Conservation (phyloP, 1,284 basidiomycete genomes). For the Spongispora temasekensis region DNA sequence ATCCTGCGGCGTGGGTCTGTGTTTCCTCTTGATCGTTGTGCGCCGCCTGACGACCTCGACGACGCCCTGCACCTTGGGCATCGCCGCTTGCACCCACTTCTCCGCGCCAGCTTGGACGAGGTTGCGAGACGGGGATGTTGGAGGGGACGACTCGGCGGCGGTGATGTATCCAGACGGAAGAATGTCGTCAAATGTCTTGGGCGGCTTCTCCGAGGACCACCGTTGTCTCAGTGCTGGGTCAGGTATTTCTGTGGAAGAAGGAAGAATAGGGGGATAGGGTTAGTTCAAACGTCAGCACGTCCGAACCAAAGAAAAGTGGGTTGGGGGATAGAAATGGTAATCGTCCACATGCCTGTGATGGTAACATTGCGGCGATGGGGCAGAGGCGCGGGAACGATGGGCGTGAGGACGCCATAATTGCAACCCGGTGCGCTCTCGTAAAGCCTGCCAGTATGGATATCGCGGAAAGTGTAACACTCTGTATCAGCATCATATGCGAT, state of each 20-base stretch:
- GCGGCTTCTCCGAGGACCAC: constrained; percentile 19
- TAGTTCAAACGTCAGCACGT: background rate
- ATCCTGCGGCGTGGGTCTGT: background rate
- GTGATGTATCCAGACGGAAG: constrained; percentile 47
- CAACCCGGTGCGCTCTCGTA: constrained; percentile 48
- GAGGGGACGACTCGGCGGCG: constrained; percentile 21
- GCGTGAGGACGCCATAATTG: constrained; percentile 45
- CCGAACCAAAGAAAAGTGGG: background rate
- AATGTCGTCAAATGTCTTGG: constrained; percentile 48
- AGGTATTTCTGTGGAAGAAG: constrained; percentile 13
- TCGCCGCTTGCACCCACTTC: constrained; percentile 30
- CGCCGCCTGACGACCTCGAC: constrained; percentile 28
- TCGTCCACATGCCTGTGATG: constrained; percentile 24
- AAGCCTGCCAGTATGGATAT: constrained; percentile 43
- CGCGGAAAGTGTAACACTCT: constrained; percentile 49
- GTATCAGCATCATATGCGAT: constrained; percentile 57
- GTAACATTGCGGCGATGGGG: constrained; percentile 30
- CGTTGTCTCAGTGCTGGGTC: constrained; percentile 22
- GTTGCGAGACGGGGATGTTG: constrained; percentile 3
- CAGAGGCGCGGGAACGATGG: constrained; percentile 27
- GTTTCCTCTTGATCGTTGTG: constrained; percentile 13
- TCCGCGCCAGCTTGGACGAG: constrained; percentile 23
- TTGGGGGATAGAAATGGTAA: background rate
- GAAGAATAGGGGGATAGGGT: too few species aligned
- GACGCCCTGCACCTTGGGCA: constrained; percentile 42